Conservation (phyloP, 73 alveolate species). For the Paramecium pentaurelia region DNA sequence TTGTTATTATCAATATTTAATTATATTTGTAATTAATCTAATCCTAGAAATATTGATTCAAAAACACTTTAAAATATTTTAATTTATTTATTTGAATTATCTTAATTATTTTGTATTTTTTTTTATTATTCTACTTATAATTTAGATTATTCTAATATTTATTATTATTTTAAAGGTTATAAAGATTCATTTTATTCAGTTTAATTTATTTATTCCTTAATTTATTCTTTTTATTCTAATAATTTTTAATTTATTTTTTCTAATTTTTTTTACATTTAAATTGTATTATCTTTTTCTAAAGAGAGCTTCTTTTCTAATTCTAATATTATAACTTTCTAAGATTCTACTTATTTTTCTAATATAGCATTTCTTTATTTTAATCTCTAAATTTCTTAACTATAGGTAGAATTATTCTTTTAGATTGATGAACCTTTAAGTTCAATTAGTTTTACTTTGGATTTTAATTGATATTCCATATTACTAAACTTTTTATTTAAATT, state of each 20-base stretch:
- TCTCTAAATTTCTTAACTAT: background rate
- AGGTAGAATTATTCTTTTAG: background rate
- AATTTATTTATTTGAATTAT: background rate
- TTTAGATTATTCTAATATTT: background rate
- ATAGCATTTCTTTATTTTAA: background rate
- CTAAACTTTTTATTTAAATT: background rate
- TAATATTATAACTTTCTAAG: background rate
- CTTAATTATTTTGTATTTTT: background rate
- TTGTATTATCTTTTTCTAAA: background rate
- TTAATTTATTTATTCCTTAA: background rate
- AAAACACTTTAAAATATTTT: background rate
- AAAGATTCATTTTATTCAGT: background rate
- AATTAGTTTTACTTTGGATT: background rate
- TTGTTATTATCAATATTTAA: background rate
- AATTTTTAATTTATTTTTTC: constrained; percentile 10
- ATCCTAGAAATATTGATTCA: background rate
- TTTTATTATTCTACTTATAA: background rate
- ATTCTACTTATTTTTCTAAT: constrained; percentile 11
- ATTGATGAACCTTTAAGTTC: background rate
- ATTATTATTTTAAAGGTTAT: background rate
- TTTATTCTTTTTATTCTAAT: background rate
- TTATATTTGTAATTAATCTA: background rate
- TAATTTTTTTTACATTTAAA: background rate
- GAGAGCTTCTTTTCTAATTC: constrained; percentile 27
- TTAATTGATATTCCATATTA: background rate